Conservation (phyloP, 208 protist genomes). For the Strigomonas culicis region DNA sequence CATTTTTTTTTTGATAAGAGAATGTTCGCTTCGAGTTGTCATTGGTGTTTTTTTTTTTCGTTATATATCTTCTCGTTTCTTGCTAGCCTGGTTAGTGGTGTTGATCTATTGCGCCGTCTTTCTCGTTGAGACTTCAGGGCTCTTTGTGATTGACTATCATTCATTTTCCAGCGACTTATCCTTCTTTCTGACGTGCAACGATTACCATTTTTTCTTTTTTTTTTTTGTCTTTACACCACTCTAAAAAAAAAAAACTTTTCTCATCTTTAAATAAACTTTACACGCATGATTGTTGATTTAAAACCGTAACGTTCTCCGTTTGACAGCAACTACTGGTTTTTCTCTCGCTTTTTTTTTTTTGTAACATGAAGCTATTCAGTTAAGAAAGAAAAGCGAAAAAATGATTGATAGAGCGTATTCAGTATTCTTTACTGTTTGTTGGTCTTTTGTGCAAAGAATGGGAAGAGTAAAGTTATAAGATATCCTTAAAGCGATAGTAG, state of each 20-base stretch:
- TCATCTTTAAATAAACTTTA: conserved; percentile 4
- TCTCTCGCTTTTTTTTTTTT: conserved; percentile 21
- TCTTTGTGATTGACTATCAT: no score
- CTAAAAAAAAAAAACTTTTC: not conserved
- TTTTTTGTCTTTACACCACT: not conserved
- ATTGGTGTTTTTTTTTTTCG: not conserved
- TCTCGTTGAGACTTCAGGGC: no score
- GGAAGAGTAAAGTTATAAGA: no score
- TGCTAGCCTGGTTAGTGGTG: not conserved
- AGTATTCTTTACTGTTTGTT: no score
- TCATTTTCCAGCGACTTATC: no score
- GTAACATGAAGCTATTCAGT: conserved; percentile 12
- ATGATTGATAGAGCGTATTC: not conserved
- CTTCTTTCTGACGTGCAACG: no score
- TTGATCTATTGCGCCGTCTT: no score
- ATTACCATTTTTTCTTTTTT: conserved; percentile 10
- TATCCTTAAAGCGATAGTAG: no score
- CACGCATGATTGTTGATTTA: conserved; percentile 9
- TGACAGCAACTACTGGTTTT: conserved; percentile 3
- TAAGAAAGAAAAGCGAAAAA: conserved; percentile 16
- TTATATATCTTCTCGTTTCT: not conserved
- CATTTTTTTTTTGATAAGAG: not conserved
- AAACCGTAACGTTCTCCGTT: not conserved
- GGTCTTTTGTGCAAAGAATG: no score
- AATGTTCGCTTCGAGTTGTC: not conserved